Evolutionary conservation across 257 asterid species (phyloP), one percentile per base, ranked within the genome.

Genomic region (Gentiana dahurica): DNA sequence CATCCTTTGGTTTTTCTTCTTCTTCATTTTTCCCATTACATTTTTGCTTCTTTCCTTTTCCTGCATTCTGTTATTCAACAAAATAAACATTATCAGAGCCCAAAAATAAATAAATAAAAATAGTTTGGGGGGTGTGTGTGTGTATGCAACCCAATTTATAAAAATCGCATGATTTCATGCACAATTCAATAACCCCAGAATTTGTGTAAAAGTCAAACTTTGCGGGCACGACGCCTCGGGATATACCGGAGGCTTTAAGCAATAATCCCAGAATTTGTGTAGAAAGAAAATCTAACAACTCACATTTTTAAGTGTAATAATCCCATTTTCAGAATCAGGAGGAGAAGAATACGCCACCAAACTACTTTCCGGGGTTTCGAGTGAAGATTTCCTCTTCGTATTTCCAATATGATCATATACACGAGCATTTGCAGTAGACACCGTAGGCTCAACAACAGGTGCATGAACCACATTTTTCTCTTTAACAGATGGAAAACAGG

Each of bases 341-440:
- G 79, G 75, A 64, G 93, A 81, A 8, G 93, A 80, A 62, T 86
- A 57, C 0, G 69, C 75, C 33, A 76, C 76, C 46, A 8, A 41
- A 51, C 76, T 82, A 59, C 72, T 69, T 53, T 79, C 83, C 1
- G 79, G 79, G 79, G 75, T 65, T 44, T 46, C 83, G 46, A n/a
- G 45, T 10, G 46, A 2, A 6, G 59, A 66, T 71, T 74, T 87
- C 65, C 94, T 74, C 60, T 84, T 84, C 24, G 24, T 15, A 73
- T 58, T 74, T 4, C 54, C 72, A 43, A 7, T 1, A 51, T 34
- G 71, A 46, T 71, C 72, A 48, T 44, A 53, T 12, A 47, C 58
- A 10, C 50, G 36, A 8, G 65, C 59, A 48, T 62, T 37, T 4
- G 67, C n/a, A 54, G 53, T 50, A 36, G 69, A 52, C 2, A 62